A percentile compares a stretch with the other conserved stretches of the same genome.
Conservation (phyloP, 495 filamentous ascomycete genomes). For the Aspergillus indologenus region DNA sequence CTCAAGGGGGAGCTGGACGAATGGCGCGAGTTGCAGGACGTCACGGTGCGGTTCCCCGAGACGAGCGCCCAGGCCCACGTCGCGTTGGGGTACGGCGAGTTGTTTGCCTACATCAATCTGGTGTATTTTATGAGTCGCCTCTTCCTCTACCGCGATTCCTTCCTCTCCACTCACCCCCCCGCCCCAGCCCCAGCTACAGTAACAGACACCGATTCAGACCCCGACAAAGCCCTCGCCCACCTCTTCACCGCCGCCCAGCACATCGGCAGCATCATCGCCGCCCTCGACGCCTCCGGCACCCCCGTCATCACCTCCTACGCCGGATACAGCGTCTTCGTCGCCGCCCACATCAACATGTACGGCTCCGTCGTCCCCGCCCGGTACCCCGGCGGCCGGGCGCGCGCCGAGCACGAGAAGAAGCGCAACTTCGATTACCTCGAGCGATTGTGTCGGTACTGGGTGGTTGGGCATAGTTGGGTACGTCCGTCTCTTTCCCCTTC, state of each 20-base stretch:
- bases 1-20: conserved; percentile 42
- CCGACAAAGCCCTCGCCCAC: conserved; percentile 29
- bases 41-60: conserved; percentile 36
- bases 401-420: conserved; percentile 38
- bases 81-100: conserved; percentile 40
- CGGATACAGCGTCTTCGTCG: conserved; percentile 45
- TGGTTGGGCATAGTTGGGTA: conserved; percentile 43
- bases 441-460: conserved; percentile 38
- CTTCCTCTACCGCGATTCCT: conserved; percentile 42
- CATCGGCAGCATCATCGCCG: conserved; percentile 35
- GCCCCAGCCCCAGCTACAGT: too few species aligned
- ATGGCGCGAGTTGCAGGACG: conserved; percentile 41
- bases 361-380: conserved; percentile 36
- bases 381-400: conserved; percentile 37
- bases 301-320: conserved; percentile 44
- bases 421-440: conserved; percentile 39
- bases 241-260: conserved; percentile 40
- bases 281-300: conserved; percentile 35
- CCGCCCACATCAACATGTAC: conserved; percentile 48
- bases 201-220: conserved; percentile 23
- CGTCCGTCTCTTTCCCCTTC: neutral
- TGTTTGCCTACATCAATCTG: conserved; percentile 46
- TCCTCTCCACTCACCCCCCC: conserved; percentile 32
- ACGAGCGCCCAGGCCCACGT: conserved; percentile 43
- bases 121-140: conserved; percentile 45